These are phyloP conservation scores for Cucurbita argyrosperma DNA, from an alignment of 306 rosid species.

Conservation along the genomic window DNA sequence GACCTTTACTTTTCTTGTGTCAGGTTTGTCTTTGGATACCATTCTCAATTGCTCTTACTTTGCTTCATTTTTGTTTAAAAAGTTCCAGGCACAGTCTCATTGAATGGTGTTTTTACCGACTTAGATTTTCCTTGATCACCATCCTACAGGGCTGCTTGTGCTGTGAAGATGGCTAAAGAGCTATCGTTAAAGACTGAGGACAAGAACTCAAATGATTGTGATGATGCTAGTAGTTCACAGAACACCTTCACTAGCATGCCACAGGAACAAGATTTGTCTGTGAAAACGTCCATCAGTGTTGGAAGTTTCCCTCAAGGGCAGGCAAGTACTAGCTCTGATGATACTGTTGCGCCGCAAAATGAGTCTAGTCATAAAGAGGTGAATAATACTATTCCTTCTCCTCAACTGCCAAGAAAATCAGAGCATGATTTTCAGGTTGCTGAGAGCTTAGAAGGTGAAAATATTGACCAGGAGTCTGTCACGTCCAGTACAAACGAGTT, in stretches of 20 bases:
- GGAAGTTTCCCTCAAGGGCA: slow-evolving; percentile 92
- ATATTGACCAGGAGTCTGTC: slow-evolving; percentile 53
- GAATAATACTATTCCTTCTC: slow-evolving; percentile 18
- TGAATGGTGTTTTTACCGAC: background rate
- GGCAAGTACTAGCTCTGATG: slow-evolving; percentile 88
- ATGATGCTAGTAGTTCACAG: slow-evolving; percentile 78
- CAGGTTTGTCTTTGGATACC: slow-evolving; percentile 45
- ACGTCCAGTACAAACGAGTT: slow-evolving; percentile 53
- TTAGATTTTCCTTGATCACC: background rate
- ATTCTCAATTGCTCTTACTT: slow-evolving; percentile 4
- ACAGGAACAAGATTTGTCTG: slow-evolving; percentile 66
- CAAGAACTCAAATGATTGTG: slow-evolving; percentile 56
- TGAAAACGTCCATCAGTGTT: slow-evolving; percentile 71
- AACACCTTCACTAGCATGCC: slow-evolving; percentile 87
- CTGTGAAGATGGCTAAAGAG: slow-evolving; percentile 90
- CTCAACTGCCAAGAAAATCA: slow-evolving; percentile 29
- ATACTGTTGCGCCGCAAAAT: slow-evolving; percentile 29
- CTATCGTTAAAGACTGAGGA: slow-evolving; percentile 72
- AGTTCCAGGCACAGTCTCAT: background rate
- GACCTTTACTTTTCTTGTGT: slow-evolving; percentile 93
- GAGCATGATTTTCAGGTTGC: slow-evolving; percentile 30
- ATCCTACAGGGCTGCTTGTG: slow-evolving; percentile 77
- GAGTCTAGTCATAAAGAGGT: slow-evolving; percentile 35
- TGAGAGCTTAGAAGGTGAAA: slow-evolving; percentile 52
- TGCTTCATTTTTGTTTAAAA: background rate